Percentiles rank a stretch among this genome's conserved stretches.
Conservation (phyloP, 78 protist species). For the Guillardia theta region DNA sequence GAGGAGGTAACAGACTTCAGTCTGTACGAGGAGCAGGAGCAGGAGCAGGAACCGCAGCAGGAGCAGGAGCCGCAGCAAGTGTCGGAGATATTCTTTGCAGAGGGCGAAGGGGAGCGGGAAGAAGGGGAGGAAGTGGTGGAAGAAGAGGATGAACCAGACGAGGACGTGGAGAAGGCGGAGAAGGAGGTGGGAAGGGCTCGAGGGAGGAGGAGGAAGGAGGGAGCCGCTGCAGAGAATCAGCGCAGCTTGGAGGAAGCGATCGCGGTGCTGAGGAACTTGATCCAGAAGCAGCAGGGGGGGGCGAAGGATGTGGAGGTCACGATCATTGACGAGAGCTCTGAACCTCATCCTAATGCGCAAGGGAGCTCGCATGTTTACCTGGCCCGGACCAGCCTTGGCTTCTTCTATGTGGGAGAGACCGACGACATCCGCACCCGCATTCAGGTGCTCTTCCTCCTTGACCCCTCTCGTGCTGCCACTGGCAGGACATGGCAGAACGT, state of each 20-base stretch:
- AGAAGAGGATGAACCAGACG: background rate
- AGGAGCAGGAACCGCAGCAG: background rate
- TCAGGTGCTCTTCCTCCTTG: no score
- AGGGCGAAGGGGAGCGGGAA: no score
- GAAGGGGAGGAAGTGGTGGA: background rate
- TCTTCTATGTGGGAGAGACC: background rate
- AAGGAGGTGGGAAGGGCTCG: no score
- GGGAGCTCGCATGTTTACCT: background rate
- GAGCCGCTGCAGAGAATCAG: background rate
- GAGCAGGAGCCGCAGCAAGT: no score
- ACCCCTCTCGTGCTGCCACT: no score
- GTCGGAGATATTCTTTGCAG: no score
- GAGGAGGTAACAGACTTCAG: background rate
- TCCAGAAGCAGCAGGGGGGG: no score
- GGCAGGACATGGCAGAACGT: no score
- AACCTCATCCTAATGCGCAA: background rate
- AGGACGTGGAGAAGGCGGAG: background rate
- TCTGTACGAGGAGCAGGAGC: background rate
- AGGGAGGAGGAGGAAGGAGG: background rate
- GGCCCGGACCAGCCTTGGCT: background rate
- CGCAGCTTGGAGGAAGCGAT: background rate
- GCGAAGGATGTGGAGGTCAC: background rate
- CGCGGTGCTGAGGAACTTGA: background rate
- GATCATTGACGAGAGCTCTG: background rate
- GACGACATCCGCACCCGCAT: background rate